Conservation (phyloP, 2,329 filamentous ascomycete genomes). For the Canariomyces notabilis region DNA sequence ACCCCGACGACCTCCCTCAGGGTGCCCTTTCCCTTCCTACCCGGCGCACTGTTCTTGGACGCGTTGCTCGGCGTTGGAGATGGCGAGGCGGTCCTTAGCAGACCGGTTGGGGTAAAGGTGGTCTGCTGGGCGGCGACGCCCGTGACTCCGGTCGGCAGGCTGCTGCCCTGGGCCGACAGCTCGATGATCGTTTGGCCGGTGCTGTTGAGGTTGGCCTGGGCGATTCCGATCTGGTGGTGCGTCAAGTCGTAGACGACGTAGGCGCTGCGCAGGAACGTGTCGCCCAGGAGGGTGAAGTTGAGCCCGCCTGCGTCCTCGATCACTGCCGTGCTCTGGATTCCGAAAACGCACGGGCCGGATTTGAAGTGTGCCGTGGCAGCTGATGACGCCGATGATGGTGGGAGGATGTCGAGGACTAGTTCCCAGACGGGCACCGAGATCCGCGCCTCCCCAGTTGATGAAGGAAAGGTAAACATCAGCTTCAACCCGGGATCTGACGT, state of each 20-base stretch:
- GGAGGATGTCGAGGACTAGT: slow-evolving; percentile 38
- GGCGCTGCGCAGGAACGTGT: slow-evolving; percentile 43
- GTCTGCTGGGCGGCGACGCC: slow-evolving; percentile 39
- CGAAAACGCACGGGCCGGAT: slow-evolving; percentile 47
- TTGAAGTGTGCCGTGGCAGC: slow-evolving; percentile 21
- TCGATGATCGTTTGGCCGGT: slow-evolving; percentile 42
- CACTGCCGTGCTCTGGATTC: slow-evolving; percentile 41
- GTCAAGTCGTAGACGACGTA: slow-evolving; percentile 53
- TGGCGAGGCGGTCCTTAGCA: no score
- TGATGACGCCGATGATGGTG: background rate
- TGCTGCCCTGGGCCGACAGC: slow-evolving; percentile 35
- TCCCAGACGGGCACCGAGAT: slow-evolving; percentile 32
- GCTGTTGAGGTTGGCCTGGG: slow-evolving; percentile 48
- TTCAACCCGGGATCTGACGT: slow-evolving; percentile 29
- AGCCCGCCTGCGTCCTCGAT: slow-evolving; percentile 26
- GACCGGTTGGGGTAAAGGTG: slow-evolving; percentile 13
- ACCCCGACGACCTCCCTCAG: no score
- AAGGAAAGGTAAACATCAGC: slow-evolving; percentile 31
- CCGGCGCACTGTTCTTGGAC: background rate
- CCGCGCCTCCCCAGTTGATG: slow-evolving; percentile 13
- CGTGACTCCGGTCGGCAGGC: slow-evolving; percentile 39
- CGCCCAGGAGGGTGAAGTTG: slow-evolving; percentile 38
- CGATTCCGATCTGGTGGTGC: slow-evolving; percentile 46
- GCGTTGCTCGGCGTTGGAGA: no score
- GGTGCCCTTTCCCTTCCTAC: no score